Evolutionary conservation across 2,329 filamentous ascomycete species (phyloP).

Genomic region (Xylaria sp.): DNA sequence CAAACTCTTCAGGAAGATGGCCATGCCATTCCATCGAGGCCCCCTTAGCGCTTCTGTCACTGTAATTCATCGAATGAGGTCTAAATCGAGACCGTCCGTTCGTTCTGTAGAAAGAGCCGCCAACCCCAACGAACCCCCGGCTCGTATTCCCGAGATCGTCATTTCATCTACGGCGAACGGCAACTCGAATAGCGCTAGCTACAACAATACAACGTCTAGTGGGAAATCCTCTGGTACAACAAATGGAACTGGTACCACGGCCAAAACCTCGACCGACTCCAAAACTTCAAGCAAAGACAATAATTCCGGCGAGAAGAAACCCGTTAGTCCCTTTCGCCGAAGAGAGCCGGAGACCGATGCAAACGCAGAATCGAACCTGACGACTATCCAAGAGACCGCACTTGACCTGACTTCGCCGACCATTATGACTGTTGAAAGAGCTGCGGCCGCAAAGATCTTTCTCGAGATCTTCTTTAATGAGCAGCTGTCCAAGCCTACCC

Average conservation of each 20-base stretch:
- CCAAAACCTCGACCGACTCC: constrained; percentile 46
- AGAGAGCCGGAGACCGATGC: constrained; percentile 28
- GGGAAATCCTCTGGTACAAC: constrained; percentile 33
- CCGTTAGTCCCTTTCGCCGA: constrained; percentile 32
- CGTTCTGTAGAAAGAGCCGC: constrained; percentile 39
- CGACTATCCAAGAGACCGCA: constrained; percentile 40
- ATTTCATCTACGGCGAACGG: constrained; percentile 26
- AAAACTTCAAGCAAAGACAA: constrained; percentile 40
- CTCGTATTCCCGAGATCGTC: constrained; percentile 25
- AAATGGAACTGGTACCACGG: constrained; percentile 37
- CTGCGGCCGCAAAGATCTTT: constrained; percentile 80
- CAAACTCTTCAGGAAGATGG: constrained; percentile 41
- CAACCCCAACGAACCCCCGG: constrained; percentile 30
- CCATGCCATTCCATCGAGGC: constrained; percentile 43
- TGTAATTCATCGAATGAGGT: constrained; percentile 45
- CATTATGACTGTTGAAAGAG: constrained; percentile 70
- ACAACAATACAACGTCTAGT: constrained; percentile 36
- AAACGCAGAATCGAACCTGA: constrained; percentile 33
- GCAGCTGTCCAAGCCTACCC: constrained; percentile 59
- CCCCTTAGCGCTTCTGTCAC: constrained; percentile 45
- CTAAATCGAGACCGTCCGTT: constrained; percentile 42
- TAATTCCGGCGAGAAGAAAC: constrained; percentile 35
- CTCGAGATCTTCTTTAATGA: constrained; percentile 83
- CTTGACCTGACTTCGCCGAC: constrained; percentile 37
- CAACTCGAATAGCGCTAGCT: constrained; percentile 28